A percentile compares a stretch with the other conserved stretches of the same genome.
These are phyloP conservation scores for Datisca glomerata DNA, from an alignment of 306 rosid genomes.

Conservation along the genomic window DNA sequence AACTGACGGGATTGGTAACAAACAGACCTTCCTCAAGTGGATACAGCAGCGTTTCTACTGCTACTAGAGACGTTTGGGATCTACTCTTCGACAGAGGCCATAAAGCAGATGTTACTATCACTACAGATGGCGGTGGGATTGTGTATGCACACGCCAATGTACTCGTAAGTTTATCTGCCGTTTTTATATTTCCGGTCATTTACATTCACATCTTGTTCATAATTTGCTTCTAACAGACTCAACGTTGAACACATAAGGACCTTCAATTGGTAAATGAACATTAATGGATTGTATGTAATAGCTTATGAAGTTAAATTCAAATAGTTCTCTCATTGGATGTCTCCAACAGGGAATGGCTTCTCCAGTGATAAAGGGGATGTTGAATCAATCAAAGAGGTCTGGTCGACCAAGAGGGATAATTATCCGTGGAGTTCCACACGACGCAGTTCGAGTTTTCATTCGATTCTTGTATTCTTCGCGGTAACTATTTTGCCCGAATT, in stretches of 20 bases:
- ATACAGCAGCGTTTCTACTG: slow-evolving; percentile 28
- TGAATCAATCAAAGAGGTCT: slow-evolving; percentile 28
- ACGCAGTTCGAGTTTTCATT: slow-evolving; percentile 65
- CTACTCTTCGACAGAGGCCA: slow-evolving; percentile 58
- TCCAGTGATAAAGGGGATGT: slow-evolving; percentile 52
- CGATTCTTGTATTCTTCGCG: slow-evolving; percentile 62
- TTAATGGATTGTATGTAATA: background rate
- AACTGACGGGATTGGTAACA: slow-evolving; percentile 8
- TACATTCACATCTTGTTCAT: background rate
- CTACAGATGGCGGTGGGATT: slow-evolving; percentile 49
- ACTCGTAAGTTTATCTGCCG: slow-evolving; percentile 54
- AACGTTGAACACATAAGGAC: background rate
- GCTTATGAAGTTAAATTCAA: background rate
- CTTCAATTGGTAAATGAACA: background rate
- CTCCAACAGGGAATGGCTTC: slow-evolving; percentile 58
- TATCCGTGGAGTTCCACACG: slow-evolving; percentile 57
- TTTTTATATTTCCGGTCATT: too few species aligned
- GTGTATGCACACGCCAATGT: slow-evolving; percentile 64
- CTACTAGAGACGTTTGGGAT: slow-evolving; percentile 50
- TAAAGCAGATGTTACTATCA: slow-evolving; percentile 65
- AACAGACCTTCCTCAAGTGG: slow-evolving; percentile 19
- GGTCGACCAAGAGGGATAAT: slow-evolving; percentile 30
- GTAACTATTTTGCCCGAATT: too few species aligned
- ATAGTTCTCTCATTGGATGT: slow-evolving; percentile 10
- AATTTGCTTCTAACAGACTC: background rate